phyloP scores from a whole-genome alignment of 2,329 filamentous ascomycete species.

The Neofusicoccum parvum region DNA sequence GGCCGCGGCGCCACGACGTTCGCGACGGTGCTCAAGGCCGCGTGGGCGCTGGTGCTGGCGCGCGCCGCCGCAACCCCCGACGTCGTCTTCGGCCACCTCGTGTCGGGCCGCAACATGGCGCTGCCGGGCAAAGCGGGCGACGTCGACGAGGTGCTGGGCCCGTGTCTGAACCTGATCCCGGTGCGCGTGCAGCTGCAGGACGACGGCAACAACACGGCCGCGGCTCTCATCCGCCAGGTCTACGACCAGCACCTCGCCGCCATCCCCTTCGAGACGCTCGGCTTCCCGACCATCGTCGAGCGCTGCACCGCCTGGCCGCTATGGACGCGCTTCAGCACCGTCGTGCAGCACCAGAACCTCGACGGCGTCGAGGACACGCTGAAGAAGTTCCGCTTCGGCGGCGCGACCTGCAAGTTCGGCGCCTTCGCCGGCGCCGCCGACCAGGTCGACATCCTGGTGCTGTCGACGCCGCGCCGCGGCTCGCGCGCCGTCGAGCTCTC shows the following conservation, averaged over 20 bases:
- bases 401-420: constrained; percentile 33
- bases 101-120: constrained; percentile 41
- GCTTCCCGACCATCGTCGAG: constrained; percentile 37
- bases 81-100: constrained; percentile 48
- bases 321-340: constrained; percentile 39
- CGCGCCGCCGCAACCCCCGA: constrained; percentile 38
- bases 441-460: constrained; percentile 37
- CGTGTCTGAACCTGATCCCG: constrained; percentile 23
- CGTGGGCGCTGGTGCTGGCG: constrained; percentile 35
- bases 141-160: constrained; percentile 43
- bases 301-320: constrained; percentile 41
- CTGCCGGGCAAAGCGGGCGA: constrained; percentile 32
- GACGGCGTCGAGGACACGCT: constrained; percentile 54
- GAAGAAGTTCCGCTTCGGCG: constrained; percentile 23
- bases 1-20: background rate
- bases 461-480: constrained; percentile 29
- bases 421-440: constrained; percentile 35
- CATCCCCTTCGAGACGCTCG: constrained; percentile 38
- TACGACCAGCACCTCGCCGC: constrained; percentile 45
- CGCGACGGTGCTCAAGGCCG: constrained; percentile 48
- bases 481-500: constrained; percentile 32
- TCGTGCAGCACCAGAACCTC: constrained; percentile 38
- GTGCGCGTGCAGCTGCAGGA: constrained; percentile 4
- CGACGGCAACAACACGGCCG: background rate
- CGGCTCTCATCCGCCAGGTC: background rate